Evolutionary conservation across 1,139 yeast species (phyloP), one percentile per base, ranked within the genome.

Genomic region (Zygosaccharomyces pseudobailii): DNA sequence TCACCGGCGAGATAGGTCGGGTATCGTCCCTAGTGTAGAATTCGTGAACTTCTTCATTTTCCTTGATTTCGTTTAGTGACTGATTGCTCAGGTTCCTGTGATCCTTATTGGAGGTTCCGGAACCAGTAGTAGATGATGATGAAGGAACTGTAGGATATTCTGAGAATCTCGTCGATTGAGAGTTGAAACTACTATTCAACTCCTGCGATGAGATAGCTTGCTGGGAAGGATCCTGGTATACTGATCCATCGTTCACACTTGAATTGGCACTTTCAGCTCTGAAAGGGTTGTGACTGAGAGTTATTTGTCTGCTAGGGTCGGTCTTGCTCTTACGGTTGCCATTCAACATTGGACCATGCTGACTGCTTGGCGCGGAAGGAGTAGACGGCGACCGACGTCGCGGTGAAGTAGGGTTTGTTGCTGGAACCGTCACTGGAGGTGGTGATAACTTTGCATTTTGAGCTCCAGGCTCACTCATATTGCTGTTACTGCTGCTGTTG

Each of bases 61-160:
- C 68, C 33, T 62, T 59, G 20, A 62, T 64, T 42, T 60, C 59
- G 46, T 59, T 61, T 25, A 62, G 51, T 0, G 68, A 64, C 8
- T 50, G 43, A 34, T 56, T 58, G 45, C 65, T 63, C 28, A 53
- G 25, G 36, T 52, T 59, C 13, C 46, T 53, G 13, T 46, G 46
- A 10, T 53, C 56, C 39, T 50, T 57, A 17, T 38, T 48, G 23
- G 41, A 38, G n/a, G 48, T 46, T 23, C 45, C 43, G 19, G 50
- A 37, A 8, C 56, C 35, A 9, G 50, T 34, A 7, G 54, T 40
- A 9, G 54, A 42, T n/a, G 57, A 36, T 13, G 52, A 43, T 20
- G 52, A 43, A 6, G 53, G 45, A 1, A 51, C 43, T 7, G 51
- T 52, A 6, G 57, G 54, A 24, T 39, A 42, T n/a, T 53, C 54